phyloP scores from a whole-genome alignment of 495 filamentous ascomycete genomes.

The Cudoniella acicularis region DNA sequence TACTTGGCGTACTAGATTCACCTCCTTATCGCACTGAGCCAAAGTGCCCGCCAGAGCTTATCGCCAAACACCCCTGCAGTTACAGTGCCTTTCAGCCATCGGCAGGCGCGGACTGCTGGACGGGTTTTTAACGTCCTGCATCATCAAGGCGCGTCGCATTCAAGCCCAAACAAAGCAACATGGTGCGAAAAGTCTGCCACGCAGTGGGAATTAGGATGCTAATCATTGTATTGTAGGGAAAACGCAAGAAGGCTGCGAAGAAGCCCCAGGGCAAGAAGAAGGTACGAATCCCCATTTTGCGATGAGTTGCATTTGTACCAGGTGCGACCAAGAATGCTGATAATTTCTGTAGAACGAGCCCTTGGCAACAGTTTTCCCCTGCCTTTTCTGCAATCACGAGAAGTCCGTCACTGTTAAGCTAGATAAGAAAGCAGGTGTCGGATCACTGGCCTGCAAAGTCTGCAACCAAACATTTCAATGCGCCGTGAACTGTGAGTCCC shows the following conservation, averaged over 20 bases:
- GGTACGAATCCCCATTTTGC: constrained; percentile 41
- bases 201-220: background rate
- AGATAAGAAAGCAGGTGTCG: constrained; percentile 86
- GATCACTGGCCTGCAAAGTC: constrained; percentile 80
- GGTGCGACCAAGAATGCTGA: background rate
- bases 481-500: constrained; percentile 77
- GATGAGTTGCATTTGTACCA: background rate
- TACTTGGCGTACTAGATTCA: too few relatives aligned
- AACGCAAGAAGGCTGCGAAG: constrained; percentile 90
- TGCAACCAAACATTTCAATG: constrained; percentile 93
- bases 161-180: constrained; percentile 1
- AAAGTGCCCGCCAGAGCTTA: background rate
- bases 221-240: constrained; percentile 55
- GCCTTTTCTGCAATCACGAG: constrained; percentile 97
- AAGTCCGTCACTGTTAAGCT: constrained; percentile 82
- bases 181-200: constrained; percentile 7
- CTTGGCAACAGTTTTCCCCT: constrained; percentile 85
- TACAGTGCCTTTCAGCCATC: background rate
- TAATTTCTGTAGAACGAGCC: constrained; percentile 64
- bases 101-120: background rate
- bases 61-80: background rate
- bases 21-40: background rate
- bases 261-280: constrained; percentile 82
- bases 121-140: background rate
- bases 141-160: background rate